Conservation (phyloP, 495 filamentous ascomycete genomes). For the Penicillium goetzii region DNA sequence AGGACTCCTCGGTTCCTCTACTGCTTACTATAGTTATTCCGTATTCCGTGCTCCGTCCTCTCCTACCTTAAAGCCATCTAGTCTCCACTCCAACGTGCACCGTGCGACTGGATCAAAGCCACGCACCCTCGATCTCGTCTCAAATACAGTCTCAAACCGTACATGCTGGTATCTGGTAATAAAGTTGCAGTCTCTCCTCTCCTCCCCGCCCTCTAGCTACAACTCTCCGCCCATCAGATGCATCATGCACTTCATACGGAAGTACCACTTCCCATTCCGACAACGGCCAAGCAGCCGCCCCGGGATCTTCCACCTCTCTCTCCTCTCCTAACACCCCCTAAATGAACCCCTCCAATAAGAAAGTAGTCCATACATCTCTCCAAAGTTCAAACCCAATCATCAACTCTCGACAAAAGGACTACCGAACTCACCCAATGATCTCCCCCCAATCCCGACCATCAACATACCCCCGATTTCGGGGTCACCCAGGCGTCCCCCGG, state of each 20-base stretch:
- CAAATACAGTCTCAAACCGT: neutral
- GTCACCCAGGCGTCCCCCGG: conserved; percentile 23
- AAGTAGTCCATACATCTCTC: neutral
- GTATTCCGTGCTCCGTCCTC: neutral
- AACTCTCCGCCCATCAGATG: neutral
- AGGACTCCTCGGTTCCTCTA: neutral
- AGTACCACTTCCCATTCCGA: conserved; percentile 31
- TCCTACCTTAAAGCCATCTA: neutral
- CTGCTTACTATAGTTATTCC: neutral
- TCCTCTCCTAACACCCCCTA: neutral
- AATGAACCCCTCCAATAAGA: neutral
- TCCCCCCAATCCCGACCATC: neutral
- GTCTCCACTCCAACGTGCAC: conserved; percentile 3
- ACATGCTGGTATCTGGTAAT: neutral
- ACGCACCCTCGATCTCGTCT: neutral
- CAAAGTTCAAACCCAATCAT: neutral
- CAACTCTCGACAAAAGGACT: neutral
- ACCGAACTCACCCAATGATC: neutral
- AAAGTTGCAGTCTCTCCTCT: neutral
- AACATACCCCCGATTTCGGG: conserved; percentile 40
- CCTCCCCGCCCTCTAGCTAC: neutral
- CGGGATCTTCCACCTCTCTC: conserved; percentile 21
- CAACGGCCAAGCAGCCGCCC: conserved; percentile 41
- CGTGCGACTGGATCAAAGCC: conserved; percentile 2
- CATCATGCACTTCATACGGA: neutral